Evolutionary conservation across 805 yeast genomes (phyloP), one percentile per base, ranked within the genome.

Genomic region (Teunomyces pallodes): DNA sequence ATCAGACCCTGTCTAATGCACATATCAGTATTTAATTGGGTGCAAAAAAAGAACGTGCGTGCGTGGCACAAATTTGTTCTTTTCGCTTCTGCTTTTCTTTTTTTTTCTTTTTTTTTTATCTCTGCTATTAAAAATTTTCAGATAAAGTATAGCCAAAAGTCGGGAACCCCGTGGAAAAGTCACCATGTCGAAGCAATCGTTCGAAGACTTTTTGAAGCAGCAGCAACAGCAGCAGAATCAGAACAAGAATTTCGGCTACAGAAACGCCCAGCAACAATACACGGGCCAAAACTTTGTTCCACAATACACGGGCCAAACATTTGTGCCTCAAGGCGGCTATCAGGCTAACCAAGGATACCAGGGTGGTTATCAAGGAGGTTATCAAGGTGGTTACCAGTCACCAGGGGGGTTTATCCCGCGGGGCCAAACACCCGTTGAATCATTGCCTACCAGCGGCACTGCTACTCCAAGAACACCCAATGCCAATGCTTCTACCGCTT

Each of bases 401-500:
- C 41, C 28, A 20, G 28, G 26, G 10, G 13, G 13, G 12, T 27
- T 28, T 29, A 17, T 41, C 20, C 26, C 28, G 12, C 13, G 26
- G 8, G 28, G 33, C 29, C 36, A 40, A 27, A 59, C 67, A 6
- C 72, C 72, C 2, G 39, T 54, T 14, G 65, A 55, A 5, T 69
- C 74, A 0, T 48, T 56, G 12, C 67, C 71, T 10, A 62, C 67
- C 29, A 68, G 74, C 49, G 77, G 77, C 14, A 51, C 59, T 29
- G 60, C 62, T 14, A 69, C 71, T 20, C 70, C 73, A 20, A 62
- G 60, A 29, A 56, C 64, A 12, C 68, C 69, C 8, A 63, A 61
- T 42, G 65, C 71, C 7, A 65, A 64, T 24, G 67, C 69, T n/a
- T 83, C 92, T 5, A 80, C 90, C 8, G 76, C 88, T 3, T 86